Evolutionary conservation across 1,284 basidiomycete genomes (phyloP).

Genomic region (Cryptococcus sp.): DNA sequence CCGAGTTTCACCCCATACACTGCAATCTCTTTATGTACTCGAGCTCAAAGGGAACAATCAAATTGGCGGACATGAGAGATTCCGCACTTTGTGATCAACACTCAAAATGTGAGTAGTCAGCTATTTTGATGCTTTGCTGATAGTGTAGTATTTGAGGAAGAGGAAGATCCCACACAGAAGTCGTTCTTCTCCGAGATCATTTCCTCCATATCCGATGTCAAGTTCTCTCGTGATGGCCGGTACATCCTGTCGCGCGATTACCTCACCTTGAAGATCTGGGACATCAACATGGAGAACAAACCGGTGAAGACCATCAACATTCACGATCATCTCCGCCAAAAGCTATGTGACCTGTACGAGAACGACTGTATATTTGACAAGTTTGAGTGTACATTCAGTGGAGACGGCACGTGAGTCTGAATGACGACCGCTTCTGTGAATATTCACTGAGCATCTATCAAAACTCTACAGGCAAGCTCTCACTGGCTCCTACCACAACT

Average conservation of each 20-base stretch:
- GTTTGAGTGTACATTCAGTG: slow-evolving; percentile 96
- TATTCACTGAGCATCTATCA: background rate
- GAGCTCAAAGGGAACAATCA: slow-evolving; percentile 99
- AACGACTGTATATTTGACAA: slow-evolving; percentile 99
- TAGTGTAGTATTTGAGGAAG: slow-evolving; percentile 86
- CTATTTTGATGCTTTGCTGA: background rate
- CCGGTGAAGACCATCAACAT: slow-evolving; percentile 98
- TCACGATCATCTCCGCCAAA: slow-evolving; percentile 95
- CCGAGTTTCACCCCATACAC: slow-evolving; percentile 96
- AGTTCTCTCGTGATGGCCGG: slow-evolving; percentile 95
- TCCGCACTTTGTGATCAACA: slow-evolving; percentile 95
- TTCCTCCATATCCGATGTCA: slow-evolving; percentile 98
- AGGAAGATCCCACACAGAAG: slow-evolving; percentile 94
- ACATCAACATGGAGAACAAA: slow-evolving; percentile 97
- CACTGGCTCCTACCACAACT: slow-evolving; percentile 99
- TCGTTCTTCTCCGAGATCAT: slow-evolving; percentile 99
- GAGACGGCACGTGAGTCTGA: slow-evolving; percentile 82
- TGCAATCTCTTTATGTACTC: slow-evolving; percentile 99
- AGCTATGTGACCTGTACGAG: slow-evolving; percentile 98
- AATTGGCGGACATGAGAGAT: slow-evolving; percentile 99
- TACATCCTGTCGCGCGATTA: slow-evolving; percentile 98
- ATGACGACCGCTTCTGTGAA: background rate
- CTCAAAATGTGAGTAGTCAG: slow-evolving; percentile 78
- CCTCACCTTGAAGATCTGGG: slow-evolving; percentile 98
- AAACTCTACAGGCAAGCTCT: slow-evolving; percentile 71